These are phyloP conservation scores for Cryomyces antarcticus DNA, from an alignment of 495 filamentous ascomycete genomes.

Conservation along the genomic window DNA sequence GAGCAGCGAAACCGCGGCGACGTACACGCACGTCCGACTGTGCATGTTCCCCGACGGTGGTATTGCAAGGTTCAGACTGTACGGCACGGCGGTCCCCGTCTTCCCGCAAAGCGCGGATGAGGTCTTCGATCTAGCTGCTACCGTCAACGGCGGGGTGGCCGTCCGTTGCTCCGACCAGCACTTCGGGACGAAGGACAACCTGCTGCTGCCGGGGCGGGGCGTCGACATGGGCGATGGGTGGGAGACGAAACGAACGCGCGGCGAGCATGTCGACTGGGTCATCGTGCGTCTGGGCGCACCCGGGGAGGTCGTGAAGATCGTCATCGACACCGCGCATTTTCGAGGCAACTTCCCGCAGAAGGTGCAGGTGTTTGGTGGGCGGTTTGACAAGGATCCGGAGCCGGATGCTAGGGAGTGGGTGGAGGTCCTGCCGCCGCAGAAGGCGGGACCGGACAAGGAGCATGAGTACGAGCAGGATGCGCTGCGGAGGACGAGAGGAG, in stretches of 20 bases:
- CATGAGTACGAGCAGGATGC: conserved; percentile 40
- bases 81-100: conserved; percentile 55
- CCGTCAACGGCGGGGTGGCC: conserved; percentile 61
- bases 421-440: conserved; percentile 42
- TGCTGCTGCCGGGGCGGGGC: conserved; percentile 68
- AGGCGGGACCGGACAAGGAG: conserved; percentile 62
- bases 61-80: conserved; percentile 72
- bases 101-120: conserved; percentile 38
- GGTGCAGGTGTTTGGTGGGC: conserved; percentile 46
- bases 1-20: conserved; percentile 31
- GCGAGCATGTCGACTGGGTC: conserved; percentile 69
- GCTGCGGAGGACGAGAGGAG: conserved; percentile 24
- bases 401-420: conserved; percentile 48
- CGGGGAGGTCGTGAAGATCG: conserved; percentile 46
- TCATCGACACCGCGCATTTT: conserved; percentile 82
- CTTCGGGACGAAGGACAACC: conserved; percentile 64
- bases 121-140: conserved; percentile 65
- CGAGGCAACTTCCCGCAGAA: conserved; percentile 74
- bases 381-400: conserved; percentile 33
- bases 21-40: conserved; percentile 68
- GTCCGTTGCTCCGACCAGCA: conserved; percentile 67
- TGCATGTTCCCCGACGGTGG: conserved; percentile 90
- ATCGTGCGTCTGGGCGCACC: conserved; percentile 56
- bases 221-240: conserved; percentile 90
- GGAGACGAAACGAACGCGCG: conserved; percentile 70